These are phyloP conservation scores for Evansstolkia leycettana DNA, from an alignment of 495 filamentous ascomycete genomes.

Conservation along the genomic window DNA sequence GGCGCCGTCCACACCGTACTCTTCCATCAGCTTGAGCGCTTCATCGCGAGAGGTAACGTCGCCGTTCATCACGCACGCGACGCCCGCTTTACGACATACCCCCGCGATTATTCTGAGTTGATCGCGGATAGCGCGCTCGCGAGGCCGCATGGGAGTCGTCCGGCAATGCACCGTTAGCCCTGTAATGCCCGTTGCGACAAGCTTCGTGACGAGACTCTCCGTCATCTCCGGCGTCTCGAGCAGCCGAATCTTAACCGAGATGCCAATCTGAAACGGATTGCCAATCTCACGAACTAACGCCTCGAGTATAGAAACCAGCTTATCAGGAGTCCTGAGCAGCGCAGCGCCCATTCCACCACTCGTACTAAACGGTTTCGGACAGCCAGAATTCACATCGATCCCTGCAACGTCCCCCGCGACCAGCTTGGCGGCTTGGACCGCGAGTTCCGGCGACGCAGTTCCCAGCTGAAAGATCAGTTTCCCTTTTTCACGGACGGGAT, in stretches of 20 bases:
- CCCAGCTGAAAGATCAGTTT: constrained; percentile 85
- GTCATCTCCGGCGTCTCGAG: constrained; percentile 66
- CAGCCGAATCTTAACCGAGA: constrained; percentile 90
- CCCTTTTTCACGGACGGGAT: constrained; percentile 58
- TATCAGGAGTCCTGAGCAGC: constrained; percentile 69
- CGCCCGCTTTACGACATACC: constrained; percentile 68
- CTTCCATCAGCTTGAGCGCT: constrained; percentile 50
- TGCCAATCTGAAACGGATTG: constrained; percentile 66
- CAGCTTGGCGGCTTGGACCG: constrained; percentile 70
- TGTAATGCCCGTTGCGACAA: constrained; percentile 77
- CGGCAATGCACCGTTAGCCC: constrained; percentile 91
- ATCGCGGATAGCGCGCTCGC: constrained; percentile 74
- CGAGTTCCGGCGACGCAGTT: constrained; percentile 64
- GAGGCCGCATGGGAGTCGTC: constrained; percentile 86
- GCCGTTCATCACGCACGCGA: constrained; percentile 90
- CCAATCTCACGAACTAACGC: constrained; percentile 70
- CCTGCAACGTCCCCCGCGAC: constrained; percentile 80
- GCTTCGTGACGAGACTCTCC: constrained; percentile 54
- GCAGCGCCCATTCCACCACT: constrained; percentile 91
- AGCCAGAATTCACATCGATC: constrained; percentile 95
- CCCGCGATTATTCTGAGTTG: constrained; percentile 69
- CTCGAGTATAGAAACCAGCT: constrained; percentile 66
- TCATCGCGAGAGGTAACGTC: constrained; percentile 65
- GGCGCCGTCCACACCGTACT: constrained; percentile 79
- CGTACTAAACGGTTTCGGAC: constrained; percentile 92